Percentiles rank a stretch among this genome's conserved stretches.
These are phyloP conservation scores for Rhodotorula graminis DNA, from an alignment of 768 basidiomycete species.

Conservation along the genomic window DNA sequence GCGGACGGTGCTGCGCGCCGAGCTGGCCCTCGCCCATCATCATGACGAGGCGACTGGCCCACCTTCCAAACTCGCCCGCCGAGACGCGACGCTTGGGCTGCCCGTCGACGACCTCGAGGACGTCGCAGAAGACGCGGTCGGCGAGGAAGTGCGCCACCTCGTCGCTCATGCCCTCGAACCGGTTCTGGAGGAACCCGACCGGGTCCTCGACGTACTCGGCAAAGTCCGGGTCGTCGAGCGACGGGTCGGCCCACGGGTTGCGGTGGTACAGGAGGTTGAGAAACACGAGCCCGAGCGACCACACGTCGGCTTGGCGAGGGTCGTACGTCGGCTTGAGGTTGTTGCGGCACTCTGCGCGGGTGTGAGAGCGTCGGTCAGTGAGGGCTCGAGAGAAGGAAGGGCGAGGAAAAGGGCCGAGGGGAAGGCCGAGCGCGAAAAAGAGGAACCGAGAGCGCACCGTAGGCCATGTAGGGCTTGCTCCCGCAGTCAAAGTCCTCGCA, in stretches of 20 bases:
- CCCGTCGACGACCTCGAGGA: slow-evolving; percentile 46
- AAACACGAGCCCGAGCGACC: slow-evolving; percentile 97
- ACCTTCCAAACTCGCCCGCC: slow-evolving; percentile 77
- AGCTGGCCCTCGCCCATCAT: slow-evolving; percentile 37
- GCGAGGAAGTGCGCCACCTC: slow-evolving; percentile 84
- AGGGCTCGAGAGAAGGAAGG: background rate
- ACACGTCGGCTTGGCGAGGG: slow-evolving; percentile 93
- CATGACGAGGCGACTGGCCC: slow-evolving; percentile 66
- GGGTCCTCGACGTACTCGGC: slow-evolving; percentile 71
- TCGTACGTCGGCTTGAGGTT: slow-evolving; percentile 90
- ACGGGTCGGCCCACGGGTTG: slow-evolving; percentile 97
- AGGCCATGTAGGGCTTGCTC: slow-evolving; percentile 98
- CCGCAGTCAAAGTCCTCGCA: slow-evolving; percentile 98
- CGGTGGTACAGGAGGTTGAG: slow-evolving; percentile 99
- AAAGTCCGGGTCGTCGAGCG: slow-evolving; percentile 75
- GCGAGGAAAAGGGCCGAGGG: background rate
- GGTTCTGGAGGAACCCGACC: slow-evolving; percentile 76
- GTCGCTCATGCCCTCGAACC: slow-evolving; percentile 64
- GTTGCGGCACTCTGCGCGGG: slow-evolving; percentile 80
- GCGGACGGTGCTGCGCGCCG: slow-evolving; percentile 1
- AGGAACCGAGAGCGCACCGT: slow-evolving; percentile 56
- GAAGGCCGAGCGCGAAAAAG: no score
- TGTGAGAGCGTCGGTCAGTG: background rate
- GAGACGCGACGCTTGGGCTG: slow-evolving; percentile 55
- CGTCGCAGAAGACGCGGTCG: slow-evolving; percentile 72